A percentile compares a stretch with the other conserved stretches of the same genome.
Conservation (phyloP, 257 asterid species). For the Forsythia viridissima region DNA sequence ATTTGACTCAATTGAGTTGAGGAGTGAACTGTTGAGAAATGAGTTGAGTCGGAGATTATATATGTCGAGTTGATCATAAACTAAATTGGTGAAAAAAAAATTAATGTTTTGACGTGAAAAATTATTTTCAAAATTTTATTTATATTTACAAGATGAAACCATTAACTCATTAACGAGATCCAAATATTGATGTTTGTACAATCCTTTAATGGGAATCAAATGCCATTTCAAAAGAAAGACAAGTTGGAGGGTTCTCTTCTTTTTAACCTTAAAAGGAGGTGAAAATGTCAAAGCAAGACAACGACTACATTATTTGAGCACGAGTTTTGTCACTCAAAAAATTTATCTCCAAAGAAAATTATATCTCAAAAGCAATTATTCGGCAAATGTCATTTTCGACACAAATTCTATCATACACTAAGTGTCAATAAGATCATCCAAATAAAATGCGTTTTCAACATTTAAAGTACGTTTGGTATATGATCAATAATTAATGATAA, state of each 20-base stretch:
- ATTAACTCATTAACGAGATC: not conserved
- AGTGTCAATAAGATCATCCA: not conserved
- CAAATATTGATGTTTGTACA: not conserved
- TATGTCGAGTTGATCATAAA: too few relatives aligned
- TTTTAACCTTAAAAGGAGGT: conserved; percentile 19
- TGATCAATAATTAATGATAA: too few relatives aligned
- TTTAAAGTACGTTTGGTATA: too few relatives aligned
- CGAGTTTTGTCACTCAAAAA: not conserved
- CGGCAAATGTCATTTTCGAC: conserved; percentile 24
- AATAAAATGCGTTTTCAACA: too few relatives aligned
- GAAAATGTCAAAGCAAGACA: conserved; percentile 25
- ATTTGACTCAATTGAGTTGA: too few relatives aligned
- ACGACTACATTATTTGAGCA: not conserved
- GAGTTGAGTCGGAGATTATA: too few relatives aligned
- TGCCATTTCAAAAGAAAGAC: conserved; percentile 9
- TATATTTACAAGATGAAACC: not conserved
- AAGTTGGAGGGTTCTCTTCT: not conserved
- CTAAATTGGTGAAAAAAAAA: too few relatives aligned
- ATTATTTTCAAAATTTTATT: too few relatives aligned
- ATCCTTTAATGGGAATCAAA: not conserved
- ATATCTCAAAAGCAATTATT: not conserved
- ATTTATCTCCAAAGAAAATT: not conserved
- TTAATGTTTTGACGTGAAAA: too few relatives aligned
- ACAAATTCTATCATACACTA: not conserved
- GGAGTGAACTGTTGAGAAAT: too few relatives aligned